These are phyloP conservation scores for Trichoderma sp. DNA, from an alignment of 2,329 filamentous ascomycete genomes.

Conservation along the genomic window DNA sequence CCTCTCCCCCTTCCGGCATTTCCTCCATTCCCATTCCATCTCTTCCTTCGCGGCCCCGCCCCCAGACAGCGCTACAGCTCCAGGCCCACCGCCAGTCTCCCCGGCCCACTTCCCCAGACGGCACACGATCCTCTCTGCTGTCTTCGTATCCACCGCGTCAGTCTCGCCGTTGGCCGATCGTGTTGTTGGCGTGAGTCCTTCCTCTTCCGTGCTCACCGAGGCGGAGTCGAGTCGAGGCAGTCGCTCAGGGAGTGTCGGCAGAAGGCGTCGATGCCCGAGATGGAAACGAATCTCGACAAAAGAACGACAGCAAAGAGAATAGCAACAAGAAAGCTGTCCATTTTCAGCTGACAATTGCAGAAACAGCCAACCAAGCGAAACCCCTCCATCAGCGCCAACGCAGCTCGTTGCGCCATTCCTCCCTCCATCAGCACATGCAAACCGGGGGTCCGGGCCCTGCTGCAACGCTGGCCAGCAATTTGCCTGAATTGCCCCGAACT, in stretches of 20 bases:
- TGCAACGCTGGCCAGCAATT: slow-evolving; percentile 5
- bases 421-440: slow-evolving; percentile 1
- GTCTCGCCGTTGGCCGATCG: background rate
- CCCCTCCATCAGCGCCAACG: background rate
- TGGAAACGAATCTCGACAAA: background rate
- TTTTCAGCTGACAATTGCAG: background rate
- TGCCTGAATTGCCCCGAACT: slow-evolving; percentile 4
- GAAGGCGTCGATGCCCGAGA: background rate
- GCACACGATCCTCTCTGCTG: slow-evolving; percentile 22
- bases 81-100: slow-evolving; percentile 5
- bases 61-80: slow-evolving; percentile 22
- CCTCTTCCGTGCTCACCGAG: slow-evolving; percentile 10
- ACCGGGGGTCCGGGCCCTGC: background rate
- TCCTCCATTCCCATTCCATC: background rate
- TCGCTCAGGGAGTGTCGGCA: background rate
- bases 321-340: background rate
- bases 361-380: background rate
- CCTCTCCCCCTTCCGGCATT: background rate
- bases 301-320: background rate
- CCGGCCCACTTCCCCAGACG: slow-evolving; percentile 28
- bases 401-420: background rate
- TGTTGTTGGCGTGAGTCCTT: background rate
- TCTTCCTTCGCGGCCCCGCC: slow-evolving; percentile 12
- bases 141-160: slow-evolving; percentile 4
- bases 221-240: background rate